Percentiles rank a stretch among this genome's conserved stretches.
phyloP scores from a whole-genome alignment of 2,329 filamentous ascomycete genomes.

The Colletotrichum abscissum region DNA sequence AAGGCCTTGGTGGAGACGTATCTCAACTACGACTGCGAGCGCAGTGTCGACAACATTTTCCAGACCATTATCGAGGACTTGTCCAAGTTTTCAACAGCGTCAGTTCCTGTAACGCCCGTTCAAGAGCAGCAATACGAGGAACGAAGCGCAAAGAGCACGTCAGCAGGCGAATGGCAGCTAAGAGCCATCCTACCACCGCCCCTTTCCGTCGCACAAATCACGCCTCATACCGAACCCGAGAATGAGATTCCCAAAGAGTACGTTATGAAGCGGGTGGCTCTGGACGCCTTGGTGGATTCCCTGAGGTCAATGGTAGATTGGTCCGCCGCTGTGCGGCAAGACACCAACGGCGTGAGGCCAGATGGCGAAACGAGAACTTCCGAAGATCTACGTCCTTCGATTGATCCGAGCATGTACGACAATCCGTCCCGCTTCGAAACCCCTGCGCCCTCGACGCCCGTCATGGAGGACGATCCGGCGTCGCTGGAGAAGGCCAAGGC shows the following conservation, averaged over 20 bases:
- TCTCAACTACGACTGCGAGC: conserved; percentile 97
- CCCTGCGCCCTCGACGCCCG: conserved; percentile 73
- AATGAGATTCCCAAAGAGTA: conserved; percentile 88
- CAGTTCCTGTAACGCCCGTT: conserved; percentile 77
- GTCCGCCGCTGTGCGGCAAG: conserved; percentile 76
- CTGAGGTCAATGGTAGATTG: conserved; percentile 92
- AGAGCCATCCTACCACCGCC: conserved; percentile 88
- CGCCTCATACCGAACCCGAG: conserved; percentile 69
- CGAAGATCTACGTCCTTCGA: conserved; percentile 62
- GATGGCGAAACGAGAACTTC: conserved; percentile 52
- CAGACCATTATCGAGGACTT: conserved; percentile 95
- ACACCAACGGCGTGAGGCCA: conserved; percentile 56
- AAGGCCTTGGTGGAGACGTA: conserved; percentile 93
- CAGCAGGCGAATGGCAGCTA: conserved; percentile 83
- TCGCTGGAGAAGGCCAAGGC: conserved; percentile 96
- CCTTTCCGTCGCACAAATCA: conserved; percentile 82
- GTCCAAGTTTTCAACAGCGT: conserved; percentile 84
- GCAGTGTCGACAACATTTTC: conserved; percentile 96
- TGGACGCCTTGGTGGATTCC: conserved; percentile 90
- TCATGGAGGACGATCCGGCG: conserved; percentile 88
- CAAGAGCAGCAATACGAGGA: conserved; percentile 93
- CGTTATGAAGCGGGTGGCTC: conserved; percentile 86
- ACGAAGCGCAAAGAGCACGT: conserved; percentile 70
- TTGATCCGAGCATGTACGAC: conserved; percentile 76
- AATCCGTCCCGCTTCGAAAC: conserved; percentile 72